Percentiles rank a stretch among this genome's conserved stretches.
phyloP scores from a whole-genome alignment of 139 green algal genomes.

The Chlorella sp. region DNA sequence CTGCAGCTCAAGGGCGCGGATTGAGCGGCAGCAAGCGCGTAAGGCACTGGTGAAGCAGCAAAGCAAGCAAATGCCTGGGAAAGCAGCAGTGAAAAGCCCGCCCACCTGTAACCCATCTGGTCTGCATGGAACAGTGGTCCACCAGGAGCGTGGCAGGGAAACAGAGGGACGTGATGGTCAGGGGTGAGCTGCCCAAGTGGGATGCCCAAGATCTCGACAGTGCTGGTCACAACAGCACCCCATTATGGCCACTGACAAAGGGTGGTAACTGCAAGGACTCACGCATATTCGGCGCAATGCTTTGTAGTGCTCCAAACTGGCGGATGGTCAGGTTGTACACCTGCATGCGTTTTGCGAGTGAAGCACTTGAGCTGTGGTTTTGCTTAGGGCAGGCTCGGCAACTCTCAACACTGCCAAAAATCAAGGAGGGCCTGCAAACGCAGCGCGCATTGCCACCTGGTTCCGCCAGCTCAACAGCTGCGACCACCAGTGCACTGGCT shows the following conservation, averaged over 20 bases:
- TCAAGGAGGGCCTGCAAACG: no score
- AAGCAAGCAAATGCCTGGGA: not conserved
- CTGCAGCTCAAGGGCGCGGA: not conserved
- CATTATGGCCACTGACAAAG: no score
- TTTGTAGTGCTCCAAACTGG: slow-evolving; percentile 73
- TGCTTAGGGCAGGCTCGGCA: not conserved
- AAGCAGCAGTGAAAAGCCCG: not conserved
- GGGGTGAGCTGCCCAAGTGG: no score
- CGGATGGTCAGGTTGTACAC: slow-evolving; percentile 97
- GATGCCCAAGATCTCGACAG: no score
- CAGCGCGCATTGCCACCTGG: slow-evolving; percentile 52
- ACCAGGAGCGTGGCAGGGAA: no score
- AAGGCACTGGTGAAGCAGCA: not conserved
- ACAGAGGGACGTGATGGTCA: no score
- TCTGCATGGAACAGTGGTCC: slow-evolving; percentile 35
- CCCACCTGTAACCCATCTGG: slow-evolving; percentile 66
- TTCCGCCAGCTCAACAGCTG: slow-evolving; percentile 97
- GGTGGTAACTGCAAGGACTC: no score
- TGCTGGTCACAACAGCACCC: no score
- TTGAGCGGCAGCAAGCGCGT: not conserved
- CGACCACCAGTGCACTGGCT: slow-evolving; percentile 89
- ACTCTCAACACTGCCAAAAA: no score
- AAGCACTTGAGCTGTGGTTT: not conserved
- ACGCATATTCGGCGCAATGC: slow-evolving; percentile 69
- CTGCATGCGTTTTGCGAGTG: not conserved